These are phyloP conservation scores for Helminthosporium solani DNA, from an alignment of 2,329 filamentous ascomycete species.

Conservation along the genomic window DNA sequence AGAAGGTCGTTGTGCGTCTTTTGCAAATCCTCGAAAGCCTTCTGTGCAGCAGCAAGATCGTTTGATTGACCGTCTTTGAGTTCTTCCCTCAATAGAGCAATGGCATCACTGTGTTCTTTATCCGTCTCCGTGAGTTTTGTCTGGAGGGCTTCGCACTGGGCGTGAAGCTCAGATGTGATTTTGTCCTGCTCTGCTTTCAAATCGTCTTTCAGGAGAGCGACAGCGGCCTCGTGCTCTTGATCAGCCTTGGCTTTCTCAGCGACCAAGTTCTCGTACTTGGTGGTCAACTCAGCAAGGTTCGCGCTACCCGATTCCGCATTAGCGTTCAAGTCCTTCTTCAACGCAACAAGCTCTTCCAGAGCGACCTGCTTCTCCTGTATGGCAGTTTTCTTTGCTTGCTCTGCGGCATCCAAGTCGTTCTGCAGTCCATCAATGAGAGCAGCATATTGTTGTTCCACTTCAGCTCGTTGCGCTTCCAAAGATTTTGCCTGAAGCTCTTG, in stretches of 20 bases:
- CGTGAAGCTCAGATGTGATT: slow-evolving; percentile 24
- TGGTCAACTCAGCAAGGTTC: slow-evolving; percentile 20
- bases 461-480: slow-evolving; percentile 24
- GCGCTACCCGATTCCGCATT: slow-evolving; percentile 19
- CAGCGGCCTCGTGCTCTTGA: slow-evolving; percentile 30
- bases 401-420: slow-evolving; percentile 22
- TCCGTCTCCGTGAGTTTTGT: slow-evolving; percentile 25
- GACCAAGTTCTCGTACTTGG: slow-evolving; percentile 28
- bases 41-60: slow-evolving; percentile 22
- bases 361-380: slow-evolving; percentile 24
- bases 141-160: slow-evolving; percentile 25
- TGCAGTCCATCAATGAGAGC: slow-evolving; percentile 33
- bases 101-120: slow-evolving; percentile 34
- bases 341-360: slow-evolving; percentile 25
- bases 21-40: slow-evolving; percentile 30
- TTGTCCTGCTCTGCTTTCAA: slow-evolving; percentile 30
- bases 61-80: slow-evolving; percentile 33
- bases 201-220: slow-evolving; percentile 27
- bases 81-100: slow-evolving; percentile 31
- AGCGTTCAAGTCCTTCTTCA: slow-evolving; percentile 22
- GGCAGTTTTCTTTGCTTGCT: slow-evolving; percentile 29
- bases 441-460: slow-evolving; percentile 35
- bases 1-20: slow-evolving; percentile 28
- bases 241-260: slow-evolving; percentile 29
- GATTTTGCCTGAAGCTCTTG: slow-evolving; percentile 26